Evolutionary conservation across 2,329 filamentous ascomycete species (phyloP), one percentile per base, ranked within the genome.

Genomic region (Chaetomium strumarium): DNA sequence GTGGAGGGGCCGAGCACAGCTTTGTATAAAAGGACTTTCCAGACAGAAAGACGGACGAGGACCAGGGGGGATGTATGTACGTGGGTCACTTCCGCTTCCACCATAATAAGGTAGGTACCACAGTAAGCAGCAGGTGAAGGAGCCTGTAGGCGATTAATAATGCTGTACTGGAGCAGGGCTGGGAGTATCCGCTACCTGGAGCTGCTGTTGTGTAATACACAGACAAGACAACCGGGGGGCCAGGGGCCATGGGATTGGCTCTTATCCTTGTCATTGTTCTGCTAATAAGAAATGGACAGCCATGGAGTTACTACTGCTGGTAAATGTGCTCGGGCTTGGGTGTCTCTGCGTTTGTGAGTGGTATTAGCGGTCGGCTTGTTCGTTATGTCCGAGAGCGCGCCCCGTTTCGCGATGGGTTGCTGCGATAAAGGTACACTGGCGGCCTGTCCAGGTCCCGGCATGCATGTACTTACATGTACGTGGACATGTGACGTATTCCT

Each of bases 371-470:
- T 62, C 60, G 60, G 60, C 59, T 34, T 61, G 56, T 59, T 69
- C 59, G 66, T 70, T 71, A 70, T 72, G 68, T 71, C 69, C 70
- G 70, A 72, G 67, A 58, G 59, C 53, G 62, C 52, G 59, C 52
- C 44, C 46, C 40, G 17, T 46, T 43, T 24, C 30, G 46, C 19
- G 33, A 12, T 46, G 33, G n/a, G 37, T 19, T 33, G 7, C 14
- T 19, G 1, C 8, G 16, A 5, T 3, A 8, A 33, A 40, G 31
- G 40, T 53, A 51, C 39, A 49, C 49, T 42, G n/a, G 19, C 33
- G 37, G 51, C 41, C 51, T 43, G 42, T 44, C 31, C 48, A 40
- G 40, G 39, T 45, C 39, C 42, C 37, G 19, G 19, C 30, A 16
- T 45, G 51, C 43, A 44, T 24, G n/a, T n/a, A n/a, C n/a, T n/a